Conservation (phyloP, 2,329 filamentous ascomycete genomes). For the Samsoniella hepiali region DNA sequence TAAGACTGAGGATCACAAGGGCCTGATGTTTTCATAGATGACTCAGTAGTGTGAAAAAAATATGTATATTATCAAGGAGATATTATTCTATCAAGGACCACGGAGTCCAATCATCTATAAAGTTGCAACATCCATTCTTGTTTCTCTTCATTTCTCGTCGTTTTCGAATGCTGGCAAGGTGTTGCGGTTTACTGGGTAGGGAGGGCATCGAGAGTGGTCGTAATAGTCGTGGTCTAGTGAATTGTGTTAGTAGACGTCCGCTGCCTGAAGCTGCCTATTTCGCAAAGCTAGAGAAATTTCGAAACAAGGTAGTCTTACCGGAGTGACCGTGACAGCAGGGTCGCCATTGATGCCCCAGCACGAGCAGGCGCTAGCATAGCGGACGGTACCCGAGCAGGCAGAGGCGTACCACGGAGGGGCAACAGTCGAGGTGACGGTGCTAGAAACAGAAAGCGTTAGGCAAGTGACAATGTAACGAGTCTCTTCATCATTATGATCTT, state of each 20-base stretch:
- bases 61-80: too few species aligned
- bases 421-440: constrained; percentile 11
- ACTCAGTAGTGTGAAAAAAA: too few species aligned
- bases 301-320: neutral
- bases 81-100: too few species aligned
- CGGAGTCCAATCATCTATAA: too few species aligned
- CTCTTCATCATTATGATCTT: neutral
- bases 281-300: neutral
- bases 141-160: too few species aligned
- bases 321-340: constrained; percentile 1
- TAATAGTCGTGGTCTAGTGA: constrained; percentile 2
- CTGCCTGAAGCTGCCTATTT: neutral
- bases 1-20: too few species aligned
- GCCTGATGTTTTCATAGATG: too few species aligned
- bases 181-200: neutral
- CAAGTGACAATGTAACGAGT: neutral
- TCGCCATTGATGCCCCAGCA: constrained; percentile 12
- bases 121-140: too few species aligned
- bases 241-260: neutral
- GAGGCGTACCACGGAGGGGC: constrained; percentile 6
- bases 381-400: constrained; percentile 3
- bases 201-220: neutral
- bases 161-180: neutral
- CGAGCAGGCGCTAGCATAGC: constrained; percentile 14
- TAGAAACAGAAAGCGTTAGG: neutral